Evolutionary conservation across 2,329 filamentous ascomycete genomes (phyloP).

Genomic region (Ophiostoma fasciatum): DNA sequence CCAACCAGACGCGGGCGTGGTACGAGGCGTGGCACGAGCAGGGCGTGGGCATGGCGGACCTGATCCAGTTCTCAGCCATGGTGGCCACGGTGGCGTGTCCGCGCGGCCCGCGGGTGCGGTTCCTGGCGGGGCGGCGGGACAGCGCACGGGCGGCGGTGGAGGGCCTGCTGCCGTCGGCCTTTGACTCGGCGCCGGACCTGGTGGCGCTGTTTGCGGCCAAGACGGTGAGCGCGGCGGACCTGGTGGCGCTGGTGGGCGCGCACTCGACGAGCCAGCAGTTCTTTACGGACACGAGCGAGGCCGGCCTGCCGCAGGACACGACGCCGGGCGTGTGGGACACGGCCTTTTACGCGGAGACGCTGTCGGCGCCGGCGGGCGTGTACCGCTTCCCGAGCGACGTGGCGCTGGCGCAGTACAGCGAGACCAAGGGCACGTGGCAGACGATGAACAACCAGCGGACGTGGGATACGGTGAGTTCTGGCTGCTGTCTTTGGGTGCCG

Average conservation of each 20-base stretch:
- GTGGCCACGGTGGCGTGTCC: slow-evolving; percentile 34
- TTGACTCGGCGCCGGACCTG: slow-evolving; percentile 24
- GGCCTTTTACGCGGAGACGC: slow-evolving; percentile 30
- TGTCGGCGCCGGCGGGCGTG: slow-evolving; percentile 16
- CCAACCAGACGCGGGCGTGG: slow-evolving; percentile 21
- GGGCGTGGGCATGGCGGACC: slow-evolving; percentile 33
- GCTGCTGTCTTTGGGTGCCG: background rate
- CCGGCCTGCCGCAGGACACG: slow-evolving; percentile 27
- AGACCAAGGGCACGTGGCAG: slow-evolving; percentile 22
- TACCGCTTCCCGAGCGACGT: slow-evolving; percentile 28
- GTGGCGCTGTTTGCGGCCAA: slow-evolving; percentile 33
- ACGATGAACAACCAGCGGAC: slow-evolving; percentile 23
- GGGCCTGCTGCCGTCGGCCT: slow-evolving; percentile 26
- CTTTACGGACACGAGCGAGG: slow-evolving; percentile 25
- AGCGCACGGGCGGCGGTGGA: slow-evolving; percentile 12
- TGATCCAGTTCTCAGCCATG: slow-evolving; percentile 33
- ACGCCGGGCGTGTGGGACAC: slow-evolving; percentile 36
- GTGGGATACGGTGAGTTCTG: slow-evolving; percentile 25
- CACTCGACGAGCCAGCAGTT: slow-evolving; percentile 34
- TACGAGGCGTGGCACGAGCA: slow-evolving; percentile 22
- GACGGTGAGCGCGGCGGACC: slow-evolving; percentile 32
- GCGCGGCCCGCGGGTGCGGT: slow-evolving; percentile 31
- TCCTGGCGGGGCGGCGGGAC: slow-evolving; percentile 33
- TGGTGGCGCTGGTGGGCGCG: slow-evolving; percentile 39
- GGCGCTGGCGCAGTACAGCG: slow-evolving; percentile 22